Evolutionary conservation across 805 yeast genomes (phyloP).

Genomic region (Wickerhamomyces silvicola): DNA sequence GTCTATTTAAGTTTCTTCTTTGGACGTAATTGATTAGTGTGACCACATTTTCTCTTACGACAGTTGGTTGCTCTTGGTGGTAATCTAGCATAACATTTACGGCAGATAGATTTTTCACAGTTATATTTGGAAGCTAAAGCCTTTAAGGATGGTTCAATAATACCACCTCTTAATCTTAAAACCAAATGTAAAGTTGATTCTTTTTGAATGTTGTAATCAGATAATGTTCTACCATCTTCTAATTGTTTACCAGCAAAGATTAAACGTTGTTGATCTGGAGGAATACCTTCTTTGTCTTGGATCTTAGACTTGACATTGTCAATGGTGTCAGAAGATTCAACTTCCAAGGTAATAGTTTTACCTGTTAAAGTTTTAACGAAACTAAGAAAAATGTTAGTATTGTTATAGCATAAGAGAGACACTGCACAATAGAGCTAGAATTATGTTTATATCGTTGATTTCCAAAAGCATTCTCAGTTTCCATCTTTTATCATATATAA

Average conservation of each 20-base stretch:
- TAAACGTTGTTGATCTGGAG: slow-evolving; percentile 99
- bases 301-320: slow-evolving; percentile 98
- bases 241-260: slow-evolving; percentile 99
- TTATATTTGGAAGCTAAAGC: slow-evolving; percentile 99
- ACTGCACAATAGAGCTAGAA: no score
- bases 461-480: no score
- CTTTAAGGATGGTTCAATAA: slow-evolving; percentile 99
- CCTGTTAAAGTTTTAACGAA: slow-evolving; percentile 85
- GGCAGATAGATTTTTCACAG: slow-evolving; percentile 99
- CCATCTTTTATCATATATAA: no score
- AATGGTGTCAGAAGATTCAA: slow-evolving; percentile 97
- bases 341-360: slow-evolving; percentile 96
- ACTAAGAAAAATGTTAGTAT: slow-evolving; percentile 26
- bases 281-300: slow-evolving; percentile 99
- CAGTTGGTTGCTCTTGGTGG: slow-evolving; percentile 99
- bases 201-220: slow-evolving; percentile 99
- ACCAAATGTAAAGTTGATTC: slow-evolving; percentile 97
- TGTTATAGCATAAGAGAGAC: not conserved
- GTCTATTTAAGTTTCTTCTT: slow-evolving; percentile 97
- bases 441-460: no score
- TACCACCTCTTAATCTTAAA: slow-evolving; percentile 97
- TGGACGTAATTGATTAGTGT: slow-evolving; percentile 99
- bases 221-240: slow-evolving; percentile 97
- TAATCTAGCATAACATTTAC: slow-evolving; percentile 99
- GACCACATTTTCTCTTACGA: slow-evolving; percentile 99